Evolutionary conservation across 2,329 filamentous ascomycete species (phyloP).

Genomic region (Boeremia exigua): DNA sequence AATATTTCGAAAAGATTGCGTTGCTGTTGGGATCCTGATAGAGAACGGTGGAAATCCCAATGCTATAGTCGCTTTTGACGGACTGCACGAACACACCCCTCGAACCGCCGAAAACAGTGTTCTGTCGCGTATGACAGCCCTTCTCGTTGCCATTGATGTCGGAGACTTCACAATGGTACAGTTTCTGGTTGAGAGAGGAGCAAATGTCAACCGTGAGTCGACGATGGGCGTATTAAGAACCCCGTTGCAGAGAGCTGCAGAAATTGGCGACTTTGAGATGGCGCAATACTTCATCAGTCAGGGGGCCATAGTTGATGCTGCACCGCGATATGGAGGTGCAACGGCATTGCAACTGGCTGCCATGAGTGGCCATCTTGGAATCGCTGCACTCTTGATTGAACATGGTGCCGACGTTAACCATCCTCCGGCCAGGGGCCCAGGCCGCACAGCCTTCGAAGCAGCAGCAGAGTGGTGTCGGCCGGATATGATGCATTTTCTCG

Average conservation of each 20-base stretch:
- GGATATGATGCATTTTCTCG: slow-evolving; percentile 14
- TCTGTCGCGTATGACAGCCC: not conserved
- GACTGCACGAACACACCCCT: not conserved
- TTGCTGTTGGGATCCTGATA: slow-evolving; percentile 2
- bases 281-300: slow-evolving; percentile 9
- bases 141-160: slow-evolving; percentile 11
- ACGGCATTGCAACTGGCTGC: slow-evolving; percentile 19
- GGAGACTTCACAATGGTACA: not conserved
- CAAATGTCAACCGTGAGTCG: not conserved
- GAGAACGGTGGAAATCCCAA: not conserved
- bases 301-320: not conserved
- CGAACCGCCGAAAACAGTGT: not conserved
- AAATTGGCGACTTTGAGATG: slow-evolving; percentile 17
- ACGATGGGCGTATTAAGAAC: slow-evolving; percentile 7
- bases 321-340: slow-evolving; percentile 2
- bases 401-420: slow-evolving; percentile 10
- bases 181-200: not conserved
- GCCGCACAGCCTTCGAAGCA: slow-evolving; percentile 19
- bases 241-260: slow-evolving; percentile 18
- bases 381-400: slow-evolving; percentile 9
- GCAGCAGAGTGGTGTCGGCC: slow-evolving; percentile 14
- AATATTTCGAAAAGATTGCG: not conserved
- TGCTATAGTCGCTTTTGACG: slow-evolving; percentile 5
- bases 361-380: slow-evolving; percentile 12
- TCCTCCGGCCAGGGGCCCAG: slow-evolving; percentile 11